These are phyloP conservation scores for Nakazawaea siamensis DNA, from an alignment of 805 yeast species.

Conservation along the genomic window DNA sequence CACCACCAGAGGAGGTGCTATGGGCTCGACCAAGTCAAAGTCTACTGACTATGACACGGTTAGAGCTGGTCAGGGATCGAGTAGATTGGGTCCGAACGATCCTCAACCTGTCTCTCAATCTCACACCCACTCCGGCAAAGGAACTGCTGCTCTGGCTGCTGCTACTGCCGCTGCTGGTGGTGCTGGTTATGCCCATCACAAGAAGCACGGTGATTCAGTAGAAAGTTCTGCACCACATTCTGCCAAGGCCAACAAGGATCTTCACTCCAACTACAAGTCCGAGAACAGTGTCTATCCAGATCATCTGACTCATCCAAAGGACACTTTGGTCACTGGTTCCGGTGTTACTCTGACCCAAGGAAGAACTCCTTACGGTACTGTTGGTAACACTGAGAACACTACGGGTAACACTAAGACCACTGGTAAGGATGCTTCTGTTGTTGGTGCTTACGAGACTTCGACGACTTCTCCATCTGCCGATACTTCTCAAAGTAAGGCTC, in stretches of 20 bases:
- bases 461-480: too few relatives aligned
- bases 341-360: slow-evolving; percentile 2
- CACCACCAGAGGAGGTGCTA: too few relatives aligned
- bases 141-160: background rate
- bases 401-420: background rate
- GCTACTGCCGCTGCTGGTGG: background rate
- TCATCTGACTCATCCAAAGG: slow-evolving; percentile 7
- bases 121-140: background rate
- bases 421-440: background rate
- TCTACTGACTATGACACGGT: slow-evolving; percentile 2
- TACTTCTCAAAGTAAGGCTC: background rate
- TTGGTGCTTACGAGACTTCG: background rate
- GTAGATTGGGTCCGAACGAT: background rate
- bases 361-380: slow-evolving; percentile 8
- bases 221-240: slow-evolving; percentile 4
- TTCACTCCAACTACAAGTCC: slow-evolving; percentile 1
- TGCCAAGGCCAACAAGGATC: slow-evolving; percentile 1
- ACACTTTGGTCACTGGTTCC: slow-evolving; percentile 5
- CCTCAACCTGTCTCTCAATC: background rate
- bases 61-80: slow-evolving; percentile 6
- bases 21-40: background rate
- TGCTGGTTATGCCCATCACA: background rate
- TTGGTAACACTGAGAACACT: background rate
- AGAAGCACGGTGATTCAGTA: background rate
- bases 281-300: slow-evolving; percentile 8